Percentiles rank a stretch among this genome's conserved stretches.
phyloP scores from a whole-genome alignment of 768 basidiomycete genomes.

The Krasilnikovozyma curviuscula region DNA sequence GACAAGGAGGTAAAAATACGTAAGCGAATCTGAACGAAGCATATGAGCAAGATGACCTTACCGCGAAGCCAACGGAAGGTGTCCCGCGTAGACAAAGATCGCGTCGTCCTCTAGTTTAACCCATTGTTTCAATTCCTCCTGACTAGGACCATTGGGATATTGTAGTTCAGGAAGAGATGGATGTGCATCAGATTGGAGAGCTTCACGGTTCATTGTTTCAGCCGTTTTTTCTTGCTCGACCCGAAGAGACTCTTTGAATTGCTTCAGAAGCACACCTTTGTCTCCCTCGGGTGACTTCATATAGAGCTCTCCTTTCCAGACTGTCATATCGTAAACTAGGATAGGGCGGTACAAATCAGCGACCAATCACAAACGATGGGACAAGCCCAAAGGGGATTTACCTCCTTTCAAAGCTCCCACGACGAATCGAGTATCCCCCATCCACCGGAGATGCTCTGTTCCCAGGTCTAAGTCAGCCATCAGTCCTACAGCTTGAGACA shows the following conservation, averaged over 20 bases:
- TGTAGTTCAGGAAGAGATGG: no score
- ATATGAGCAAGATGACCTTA: background rate
- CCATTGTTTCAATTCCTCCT: background rate
- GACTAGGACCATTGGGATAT: no score
- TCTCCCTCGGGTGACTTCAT: slow-evolving; percentile 12
- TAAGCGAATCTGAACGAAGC: background rate
- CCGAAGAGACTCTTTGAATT: slow-evolving; percentile 13
- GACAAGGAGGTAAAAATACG: background rate
- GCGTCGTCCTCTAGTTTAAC: slow-evolving; percentile 19
- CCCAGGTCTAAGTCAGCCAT: slow-evolving; percentile 20
- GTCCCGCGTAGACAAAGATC: slow-evolving; percentile 19
- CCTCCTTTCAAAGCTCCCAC: slow-evolving; percentile 22
- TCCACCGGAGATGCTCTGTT: slow-evolving; percentile 26
- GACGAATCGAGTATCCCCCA: slow-evolving; percentile 25
- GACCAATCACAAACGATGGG: background rate
- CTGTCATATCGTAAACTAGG: background rate
- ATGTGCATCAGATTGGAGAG: no score
- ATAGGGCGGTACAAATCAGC: background rate
- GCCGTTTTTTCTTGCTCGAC: background rate
- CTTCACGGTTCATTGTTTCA: background rate
- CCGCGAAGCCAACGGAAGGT: slow-evolving; percentile 12
- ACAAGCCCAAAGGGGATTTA: background rate
- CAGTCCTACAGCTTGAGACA: slow-evolving; percentile 21
- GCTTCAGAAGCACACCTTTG: slow-evolving; percentile 17
- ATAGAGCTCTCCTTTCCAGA: background rate